These are phyloP conservation scores for Cyclaneusma minus DNA, from an alignment of 2,329 filamentous ascomycete genomes.

Conservation along the genomic window DNA sequence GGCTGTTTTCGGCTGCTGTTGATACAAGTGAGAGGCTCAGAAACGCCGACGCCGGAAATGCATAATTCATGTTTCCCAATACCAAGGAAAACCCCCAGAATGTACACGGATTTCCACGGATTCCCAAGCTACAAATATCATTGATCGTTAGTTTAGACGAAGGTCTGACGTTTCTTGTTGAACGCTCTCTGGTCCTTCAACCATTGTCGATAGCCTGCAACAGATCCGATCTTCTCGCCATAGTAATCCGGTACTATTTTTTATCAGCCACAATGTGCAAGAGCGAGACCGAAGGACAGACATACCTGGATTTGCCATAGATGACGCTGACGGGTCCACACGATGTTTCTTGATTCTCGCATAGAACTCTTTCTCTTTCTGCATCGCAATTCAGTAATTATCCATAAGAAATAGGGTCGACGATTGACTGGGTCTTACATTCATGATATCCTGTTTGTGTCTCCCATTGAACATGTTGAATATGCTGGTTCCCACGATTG, in stretches of 20 bases:
- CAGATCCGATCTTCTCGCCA: conserved; percentile 93
- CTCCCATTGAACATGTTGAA: conserved; percentile 66
- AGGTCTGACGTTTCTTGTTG: conserved; percentile 56
- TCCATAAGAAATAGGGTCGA: background rate
- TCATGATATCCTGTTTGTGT: conserved; percentile 55
- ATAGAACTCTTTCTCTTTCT: conserved; percentile 94
- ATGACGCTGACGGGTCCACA: conserved; percentile 80
- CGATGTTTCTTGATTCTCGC: conserved; percentile 80
- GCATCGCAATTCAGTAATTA: conserved; percentile 3
- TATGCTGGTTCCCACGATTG: conserved; percentile 61
- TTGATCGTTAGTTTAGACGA: conserved; percentile 7
- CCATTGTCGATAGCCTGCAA: conserved; percentile 85
- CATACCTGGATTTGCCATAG: conserved; percentile 68
- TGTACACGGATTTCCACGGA: background rate
- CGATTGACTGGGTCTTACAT: conserved; percentile 30
- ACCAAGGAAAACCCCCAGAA: background rate
- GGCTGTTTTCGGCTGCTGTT: no score
- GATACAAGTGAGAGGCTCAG: conserved; percentile 11
- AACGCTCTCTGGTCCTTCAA: conserved; percentile 95
- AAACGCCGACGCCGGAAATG: conserved; percentile 6
- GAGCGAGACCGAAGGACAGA: background rate
- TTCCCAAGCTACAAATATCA: background rate
- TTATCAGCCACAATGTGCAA: background rate
- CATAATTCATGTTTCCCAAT: conserved; percentile 2
- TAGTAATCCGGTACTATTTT: conserved; percentile 78